These are phyloP conservation scores for Sordariomycetes sp. DNA, from an alignment of 2,329 filamentous ascomycete genomes.

Conservation along the genomic window DNA sequence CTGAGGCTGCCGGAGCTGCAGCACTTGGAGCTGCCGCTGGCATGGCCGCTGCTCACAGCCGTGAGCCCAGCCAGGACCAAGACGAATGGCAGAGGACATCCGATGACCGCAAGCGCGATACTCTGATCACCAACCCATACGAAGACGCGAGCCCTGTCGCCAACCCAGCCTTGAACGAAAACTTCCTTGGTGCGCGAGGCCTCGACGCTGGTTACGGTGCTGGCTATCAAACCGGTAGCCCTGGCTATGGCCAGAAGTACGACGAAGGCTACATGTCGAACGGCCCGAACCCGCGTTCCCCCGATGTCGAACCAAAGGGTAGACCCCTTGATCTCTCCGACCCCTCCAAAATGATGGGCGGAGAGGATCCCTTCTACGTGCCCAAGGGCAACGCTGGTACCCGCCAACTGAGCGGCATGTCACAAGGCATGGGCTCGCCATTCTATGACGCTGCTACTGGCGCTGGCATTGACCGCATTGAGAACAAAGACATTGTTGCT, in stretches of 20 bases:
- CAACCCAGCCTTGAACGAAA: constrained; percentile 41
- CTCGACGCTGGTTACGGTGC: constrained; percentile 29
- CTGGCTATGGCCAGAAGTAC: constrained; percentile 48
- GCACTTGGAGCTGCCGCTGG: constrained; percentile 41
- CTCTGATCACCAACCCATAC: constrained; percentile 58
- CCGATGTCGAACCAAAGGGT: constrained; percentile 42
- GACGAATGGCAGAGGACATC: constrained; percentile 58
- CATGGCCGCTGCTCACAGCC: constrained; percentile 36
- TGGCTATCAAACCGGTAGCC: constrained; percentile 45
- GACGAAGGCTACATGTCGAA: constrained; percentile 93
- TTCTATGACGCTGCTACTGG: constrained; percentile 87
- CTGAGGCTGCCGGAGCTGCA: constrained; percentile 44
- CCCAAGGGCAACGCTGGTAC: constrained; percentile 27
- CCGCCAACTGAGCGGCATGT: constrained; percentile 77
- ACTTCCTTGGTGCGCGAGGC: constrained; percentile 31
- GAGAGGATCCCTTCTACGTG: constrained; percentile 59
- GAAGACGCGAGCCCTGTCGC: constrained; percentile 55
- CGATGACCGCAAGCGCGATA: constrained; percentile 56
- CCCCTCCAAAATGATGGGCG: constrained; percentile 34
- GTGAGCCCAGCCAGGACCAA: constrained; percentile 46
- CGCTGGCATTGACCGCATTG: constrained; percentile 79
- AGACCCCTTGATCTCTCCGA: constrained; percentile 46
- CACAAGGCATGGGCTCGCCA: constrained; percentile 82
- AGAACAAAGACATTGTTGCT: constrained; percentile 93
- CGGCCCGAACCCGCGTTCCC: constrained; percentile 42